Evolutionary conservation across 73 alveolate species (phyloP).

Genomic region (Paramecium pentaurelia): DNA sequence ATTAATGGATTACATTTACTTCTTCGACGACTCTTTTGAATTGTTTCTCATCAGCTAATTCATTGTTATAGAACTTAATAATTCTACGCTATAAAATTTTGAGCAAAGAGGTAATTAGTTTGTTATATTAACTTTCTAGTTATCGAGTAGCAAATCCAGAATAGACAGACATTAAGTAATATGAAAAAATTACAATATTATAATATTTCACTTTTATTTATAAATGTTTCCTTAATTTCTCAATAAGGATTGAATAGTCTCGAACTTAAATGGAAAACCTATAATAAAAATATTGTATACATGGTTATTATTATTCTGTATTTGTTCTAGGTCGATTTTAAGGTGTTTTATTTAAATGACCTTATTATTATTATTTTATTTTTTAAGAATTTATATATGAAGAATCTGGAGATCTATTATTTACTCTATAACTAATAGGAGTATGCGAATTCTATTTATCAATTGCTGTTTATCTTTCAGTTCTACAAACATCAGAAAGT

Average conservation of each 20-base stretch:
- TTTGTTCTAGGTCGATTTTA: not conserved
- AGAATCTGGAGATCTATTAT: slow-evolving; percentile 28
- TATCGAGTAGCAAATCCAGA: slow-evolving; percentile 9
- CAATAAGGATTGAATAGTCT: not conserved
- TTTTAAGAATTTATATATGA: not conserved
- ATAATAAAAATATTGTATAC: not conserved
- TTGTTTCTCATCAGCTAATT: slow-evolving; percentile 5
- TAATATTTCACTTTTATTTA: not conserved
- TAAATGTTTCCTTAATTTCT: not conserved
- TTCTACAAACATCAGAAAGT: not conserved
- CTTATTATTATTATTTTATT: not conserved
- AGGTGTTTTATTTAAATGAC: slow-evolving; percentile 17
- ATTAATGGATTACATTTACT: not conserved
- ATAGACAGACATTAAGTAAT: not conserved
- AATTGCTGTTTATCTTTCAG: not conserved
- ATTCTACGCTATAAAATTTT: slow-evolving; percentile 1
- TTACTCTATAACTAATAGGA: not conserved
- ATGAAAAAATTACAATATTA: not conserved
- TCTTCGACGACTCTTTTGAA: not conserved
- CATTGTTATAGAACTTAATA: not conserved
- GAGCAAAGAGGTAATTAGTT: not conserved
- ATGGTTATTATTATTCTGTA: not conserved
- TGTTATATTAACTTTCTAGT: not conserved
- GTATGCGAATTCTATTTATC: not conserved
- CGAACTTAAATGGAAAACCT: not conserved